Conservation (phyloP, 2,329 filamentous ascomycete genomes). For the Epichloe glyceriae region DNA sequence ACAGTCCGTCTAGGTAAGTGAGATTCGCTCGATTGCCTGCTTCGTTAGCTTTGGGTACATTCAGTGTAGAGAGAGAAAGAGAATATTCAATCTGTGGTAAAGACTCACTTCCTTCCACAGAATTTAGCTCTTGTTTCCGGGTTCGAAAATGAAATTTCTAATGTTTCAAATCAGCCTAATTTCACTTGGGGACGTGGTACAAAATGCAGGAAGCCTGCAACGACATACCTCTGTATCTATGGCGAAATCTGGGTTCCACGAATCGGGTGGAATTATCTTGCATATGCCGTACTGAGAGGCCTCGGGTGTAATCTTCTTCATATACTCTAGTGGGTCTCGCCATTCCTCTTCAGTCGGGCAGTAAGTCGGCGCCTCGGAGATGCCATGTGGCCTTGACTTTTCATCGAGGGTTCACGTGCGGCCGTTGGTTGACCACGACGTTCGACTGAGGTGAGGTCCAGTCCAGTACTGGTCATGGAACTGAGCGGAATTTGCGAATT, state of each 20-base stretch:
- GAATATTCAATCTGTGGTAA: background rate
- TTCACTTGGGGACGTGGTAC: background rate
- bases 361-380: conserved; percentile 84
- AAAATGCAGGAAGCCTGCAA: conserved; percentile 4
- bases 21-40: conserved; percentile 85
- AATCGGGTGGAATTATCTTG: conserved; percentile 88
- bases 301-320: conserved; percentile 80
- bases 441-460: conserved; percentile 85
- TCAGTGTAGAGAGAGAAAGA: background rate
- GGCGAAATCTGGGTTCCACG: conserved; percentile 88
- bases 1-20: conserved; percentile 87
- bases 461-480: conserved; percentile 43
- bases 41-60: conserved; percentile 1
- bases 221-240: conserved; percentile 79
- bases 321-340: conserved; percentile 85
- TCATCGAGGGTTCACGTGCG: conserved; percentile 62
- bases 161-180: background rate
- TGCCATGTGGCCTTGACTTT: conserved; percentile 68
- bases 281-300: conserved; percentile 81
- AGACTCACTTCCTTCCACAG: conserved; percentile 82
- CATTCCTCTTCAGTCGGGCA: conserved; percentile 87
- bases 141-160: conserved; percentile 96
- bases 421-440: conserved; percentile 72
- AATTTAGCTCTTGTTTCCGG: conserved; percentile 91
- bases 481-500: conserved; percentile 41